Evolutionary conservation across 148 eudicot genomes (phyloP), one percentile per base, ranked within the genome.

Genomic region (Rhododendron ovatum): DNA sequence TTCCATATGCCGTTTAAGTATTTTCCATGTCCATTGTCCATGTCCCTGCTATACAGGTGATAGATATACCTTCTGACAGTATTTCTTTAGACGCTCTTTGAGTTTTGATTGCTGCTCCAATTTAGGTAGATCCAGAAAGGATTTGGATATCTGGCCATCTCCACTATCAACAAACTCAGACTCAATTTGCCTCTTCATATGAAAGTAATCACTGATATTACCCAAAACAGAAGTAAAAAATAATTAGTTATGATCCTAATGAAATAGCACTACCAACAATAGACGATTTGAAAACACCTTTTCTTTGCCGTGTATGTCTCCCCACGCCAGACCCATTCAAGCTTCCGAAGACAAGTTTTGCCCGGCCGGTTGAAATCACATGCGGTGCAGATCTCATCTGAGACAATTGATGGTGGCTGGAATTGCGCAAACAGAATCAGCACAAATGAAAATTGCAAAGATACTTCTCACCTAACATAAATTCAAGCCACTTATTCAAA

Each of bases 291-390:
- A 74, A 71, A 80, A 84, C 53, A 98, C 99, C 98, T 98, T 93
- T 91, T 95, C 90, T 94, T 95, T 85, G 98, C 98, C 92, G 55
- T 98, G 91, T 94, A 98, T 55, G 95, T 93, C 92, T 94, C 98
- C 82, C 99, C 99, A 78, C 99, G 98, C 99, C 99, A 98, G 83
- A 98, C 99, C 99, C 99, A 98, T 92, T 98, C 99, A 91, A 98
- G 98, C 90, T 92, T 95, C 85, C 99, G 89, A 69, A 98, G 98
- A 93, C 99, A 98, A 81, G 91, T 93, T 93, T 95, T 98, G 28
- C 98, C 99, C 48, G 99, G 98, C 74, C 99, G 98, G 85, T 98
- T 98, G 84, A 95, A 98, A 90, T 98, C 98, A 85, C 99, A 98
- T 80, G 99, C 99, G 84, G 99, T 98, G 88, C 99, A 98, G 51